Evolutionary conservation across 129 eudicot genomes (phyloP).

Genomic region (Helianthus tuberosus): DNA sequence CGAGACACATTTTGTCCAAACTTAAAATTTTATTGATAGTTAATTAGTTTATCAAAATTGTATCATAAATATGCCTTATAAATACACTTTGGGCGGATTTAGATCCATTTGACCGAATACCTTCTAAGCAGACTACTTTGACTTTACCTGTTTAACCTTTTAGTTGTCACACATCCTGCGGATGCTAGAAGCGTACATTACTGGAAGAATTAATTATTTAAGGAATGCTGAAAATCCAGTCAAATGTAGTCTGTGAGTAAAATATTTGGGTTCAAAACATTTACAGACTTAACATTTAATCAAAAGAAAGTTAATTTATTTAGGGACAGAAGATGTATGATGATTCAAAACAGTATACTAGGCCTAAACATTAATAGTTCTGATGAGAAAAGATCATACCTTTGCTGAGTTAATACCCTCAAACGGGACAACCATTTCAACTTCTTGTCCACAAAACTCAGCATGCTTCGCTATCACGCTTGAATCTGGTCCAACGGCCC

Average conservation of each 20-base stretch:
- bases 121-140: background rate
- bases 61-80: background rate
- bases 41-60: too few species aligned
- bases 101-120: background rate
- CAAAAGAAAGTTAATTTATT: background rate
- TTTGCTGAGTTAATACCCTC: slow-evolving; percentile 78
- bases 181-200: too few species aligned
- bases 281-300: background rate
- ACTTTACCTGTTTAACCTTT: background rate
- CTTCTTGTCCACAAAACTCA: slow-evolving; percentile 77
- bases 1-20: background rate
- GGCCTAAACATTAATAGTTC: background rate
- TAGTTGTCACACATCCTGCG: too few species aligned
- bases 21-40: too few species aligned
- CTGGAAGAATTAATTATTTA: too few species aligned
- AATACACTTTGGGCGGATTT: background rate
- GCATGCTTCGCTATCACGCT: slow-evolving; percentile 75
- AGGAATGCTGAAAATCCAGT: background rate
- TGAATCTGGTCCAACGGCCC: slow-evolving; percentile 87
- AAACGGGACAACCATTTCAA: slow-evolving; percentile 90
- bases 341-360: slow-evolving; percentile 1
- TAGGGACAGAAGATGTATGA: background rate
- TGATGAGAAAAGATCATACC: slow-evolving; percentile 43
- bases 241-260: background rate
- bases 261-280: background rate